Evolutionary conservation across 164 flowering plant species (phyloP).

Genomic region (Buxus sempervirens): DNA sequence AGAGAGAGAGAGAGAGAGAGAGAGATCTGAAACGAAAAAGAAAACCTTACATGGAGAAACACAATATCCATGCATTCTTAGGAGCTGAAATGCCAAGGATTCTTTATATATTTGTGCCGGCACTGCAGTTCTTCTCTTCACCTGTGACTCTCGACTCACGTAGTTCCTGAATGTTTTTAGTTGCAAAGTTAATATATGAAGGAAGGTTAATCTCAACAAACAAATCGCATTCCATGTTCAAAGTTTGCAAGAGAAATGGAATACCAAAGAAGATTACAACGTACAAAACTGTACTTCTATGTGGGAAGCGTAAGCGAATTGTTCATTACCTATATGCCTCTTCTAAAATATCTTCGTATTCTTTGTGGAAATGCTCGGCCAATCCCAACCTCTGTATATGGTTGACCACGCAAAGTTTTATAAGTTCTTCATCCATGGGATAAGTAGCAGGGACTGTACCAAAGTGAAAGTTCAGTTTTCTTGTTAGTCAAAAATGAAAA

Average conservation of each 20-base stretch:
- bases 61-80: slow-evolving; percentile 29
- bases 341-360: slow-evolving; percentile 15
- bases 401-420: slow-evolving; percentile 24
- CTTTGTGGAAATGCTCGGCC: slow-evolving; percentile 17
- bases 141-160: too few relatives aligned
- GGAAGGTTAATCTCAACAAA: too few relatives aligned
- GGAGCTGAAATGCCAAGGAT: slow-evolving; percentile 7
- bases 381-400: slow-evolving; percentile 23
- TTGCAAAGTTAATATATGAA: slow-evolving; percentile 29
- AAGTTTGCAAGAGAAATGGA: too few relatives aligned
- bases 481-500: background rate
- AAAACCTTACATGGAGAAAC: slow-evolving; percentile 16
- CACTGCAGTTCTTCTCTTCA: too few relatives aligned
- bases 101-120: too few relatives aligned
- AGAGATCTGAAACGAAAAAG: too few relatives aligned
- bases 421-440: slow-evolving; percentile 19
- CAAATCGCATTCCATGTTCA: too few relatives aligned
- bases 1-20: too few relatives aligned
- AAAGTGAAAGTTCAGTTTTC: too few relatives aligned
- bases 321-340: slow-evolving; percentile 21
- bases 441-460: slow-evolving; percentile 24
- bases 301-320: too few relatives aligned
- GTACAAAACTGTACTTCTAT: too few relatives aligned
- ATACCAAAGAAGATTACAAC: too few relatives aligned
- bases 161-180: slow-evolving; percentile 16